Evolutionary conservation across 495 filamentous ascomycete genomes (phyloP).

Genomic region (Podospora australis): DNA sequence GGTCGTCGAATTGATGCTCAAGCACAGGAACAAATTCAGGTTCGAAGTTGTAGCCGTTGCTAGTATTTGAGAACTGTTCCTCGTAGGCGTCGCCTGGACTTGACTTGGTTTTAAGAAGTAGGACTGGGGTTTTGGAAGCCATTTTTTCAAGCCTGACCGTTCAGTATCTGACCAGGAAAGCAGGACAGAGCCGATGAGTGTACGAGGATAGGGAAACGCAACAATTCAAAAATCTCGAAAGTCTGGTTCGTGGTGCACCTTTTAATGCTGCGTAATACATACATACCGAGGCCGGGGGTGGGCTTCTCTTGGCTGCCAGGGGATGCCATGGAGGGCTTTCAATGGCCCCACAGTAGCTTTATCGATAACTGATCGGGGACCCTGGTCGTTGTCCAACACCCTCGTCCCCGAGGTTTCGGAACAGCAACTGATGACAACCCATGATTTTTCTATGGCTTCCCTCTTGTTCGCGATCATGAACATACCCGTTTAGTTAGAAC

Average conservation of each 20-base stretch:
- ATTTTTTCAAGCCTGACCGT: too few relatives aligned
- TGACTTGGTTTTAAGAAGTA: constrained; percentile 85
- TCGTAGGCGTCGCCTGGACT: constrained; percentile 72
- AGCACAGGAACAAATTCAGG: constrained; percentile 81
- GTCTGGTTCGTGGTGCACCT: too few relatives aligned
- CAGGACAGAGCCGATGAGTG: too few relatives aligned
- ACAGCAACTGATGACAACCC: background rate
- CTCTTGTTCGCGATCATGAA: background rate
- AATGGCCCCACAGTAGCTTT: constrained; percentile 20
- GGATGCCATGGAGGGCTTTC: too few relatives aligned
- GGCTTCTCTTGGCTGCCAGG: too few relatives aligned
- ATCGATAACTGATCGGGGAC: constrained; percentile 27
- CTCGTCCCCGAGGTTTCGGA: background rate
- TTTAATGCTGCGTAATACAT: too few relatives aligned
- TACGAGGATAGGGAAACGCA: too few relatives aligned
- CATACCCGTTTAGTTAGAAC: background rate
- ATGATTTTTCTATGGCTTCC: background rate
- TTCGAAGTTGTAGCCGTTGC: constrained; percentile 39
- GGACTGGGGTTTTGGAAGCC: constrained; percentile 46
- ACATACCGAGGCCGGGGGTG: too few relatives aligned
- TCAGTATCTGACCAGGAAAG: background rate
- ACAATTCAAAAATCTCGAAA: too few relatives aligned
- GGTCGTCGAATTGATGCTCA: constrained; percentile 54
- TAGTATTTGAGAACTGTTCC: constrained; percentile 54
- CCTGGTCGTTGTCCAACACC: constrained; percentile 4